Percentiles rank a stretch among this genome's conserved stretches.
These are phyloP conservation scores for Geoglossum glabrum DNA, from an alignment of 495 filamentous ascomycete species.

Conservation along the genomic window DNA sequence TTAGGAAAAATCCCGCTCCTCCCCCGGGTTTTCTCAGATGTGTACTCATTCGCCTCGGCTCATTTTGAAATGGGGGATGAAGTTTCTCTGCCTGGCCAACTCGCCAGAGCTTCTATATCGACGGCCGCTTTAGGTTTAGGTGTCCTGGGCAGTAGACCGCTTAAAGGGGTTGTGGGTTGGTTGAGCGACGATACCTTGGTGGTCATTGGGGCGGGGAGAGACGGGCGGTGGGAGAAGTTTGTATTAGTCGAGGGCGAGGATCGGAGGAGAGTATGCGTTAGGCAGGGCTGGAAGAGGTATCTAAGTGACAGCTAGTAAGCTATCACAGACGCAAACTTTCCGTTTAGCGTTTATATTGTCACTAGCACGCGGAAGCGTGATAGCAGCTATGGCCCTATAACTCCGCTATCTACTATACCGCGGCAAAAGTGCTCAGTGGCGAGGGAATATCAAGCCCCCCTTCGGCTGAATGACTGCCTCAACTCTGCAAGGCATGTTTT, in stretches of 20 bases:
- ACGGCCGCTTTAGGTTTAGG: slow-evolving; percentile 11
- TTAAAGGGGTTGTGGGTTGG: slow-evolving; percentile 67
- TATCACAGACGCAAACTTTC: neutral
- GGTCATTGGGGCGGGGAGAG: slow-evolving; percentile 62
- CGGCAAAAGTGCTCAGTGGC: too few species aligned
- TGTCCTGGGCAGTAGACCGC: slow-evolving; percentile 32
- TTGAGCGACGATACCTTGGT: slow-evolving; percentile 42
- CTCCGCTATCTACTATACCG: too few species aligned
- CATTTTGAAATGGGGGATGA: slow-evolving; percentile 69
- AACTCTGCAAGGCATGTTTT: too few species aligned
- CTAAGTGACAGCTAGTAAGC: slow-evolving; percentile 23
- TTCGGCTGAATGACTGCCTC: too few species aligned
- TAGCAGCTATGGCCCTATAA: too few species aligned
- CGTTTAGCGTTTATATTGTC: neutral
- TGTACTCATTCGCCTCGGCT: slow-evolving; percentile 55
- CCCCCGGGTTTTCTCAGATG: slow-evolving; percentile 62
- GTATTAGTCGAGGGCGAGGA: slow-evolving; percentile 40
- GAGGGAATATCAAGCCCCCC: too few species aligned
- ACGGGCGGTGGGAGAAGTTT: slow-evolving; percentile 74
- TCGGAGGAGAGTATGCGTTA: slow-evolving; percentile 35
- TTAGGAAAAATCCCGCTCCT: slow-evolving; percentile 58
- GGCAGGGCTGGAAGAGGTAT: slow-evolving; percentile 72
- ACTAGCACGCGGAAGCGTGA: too few species aligned
- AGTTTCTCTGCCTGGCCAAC: slow-evolving; percentile 16
- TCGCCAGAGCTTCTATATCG: neutral